Base-by-base conservation (phyloP, 768 basidiomycete species). In the Tulasnella sp. region DNA sequence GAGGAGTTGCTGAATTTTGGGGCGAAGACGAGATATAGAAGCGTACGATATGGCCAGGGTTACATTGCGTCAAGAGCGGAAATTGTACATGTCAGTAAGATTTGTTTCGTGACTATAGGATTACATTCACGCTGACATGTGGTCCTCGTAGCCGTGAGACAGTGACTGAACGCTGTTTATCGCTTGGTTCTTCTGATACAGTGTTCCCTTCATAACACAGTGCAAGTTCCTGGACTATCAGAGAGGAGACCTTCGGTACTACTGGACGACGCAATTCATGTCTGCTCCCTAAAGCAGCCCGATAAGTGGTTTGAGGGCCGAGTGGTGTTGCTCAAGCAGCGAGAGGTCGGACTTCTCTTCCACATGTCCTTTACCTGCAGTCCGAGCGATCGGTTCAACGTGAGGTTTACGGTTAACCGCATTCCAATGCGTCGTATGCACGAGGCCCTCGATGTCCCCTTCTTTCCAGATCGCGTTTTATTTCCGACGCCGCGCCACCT, bases 341-440 rank as follows among this genome's bases (percentile, higher is more conserved):
- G 12, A 25, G 49, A 53, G 25, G 50, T 60, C 30, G 59, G 59
- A 2, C 25, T 60, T 4, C n/a, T 25, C 21, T 60, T 60, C 59
- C 49, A 60, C 22, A 19, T 12, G 38, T 24, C 29, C 24, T 51
- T 60, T 19, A 22, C 24, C 25, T 49, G 29, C 29, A 25, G 12
- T 11, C 1, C 44, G 7, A 31, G 48, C 8, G 38, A 51, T 9
- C 49, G 15, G n/a, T 60, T 22, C 31, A 49, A 60, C 4, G 51
- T 51, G n/a, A 29, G 43, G 52, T 60, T 60, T n/a, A 59, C 43
- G n/a, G 25, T 53, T 15, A 24, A 27, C 29, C 59, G 59, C 5
- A 60, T 60, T 24, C 59, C 59, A 2, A 15, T 60, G 1, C 34
- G 59, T 17, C 29, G 59, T 15, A 60, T 60, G 59, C 59, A 60